Evolutionary conservation across 2,329 filamentous ascomycete species (phyloP).

Genomic region (Septoria petroselini): DNA sequence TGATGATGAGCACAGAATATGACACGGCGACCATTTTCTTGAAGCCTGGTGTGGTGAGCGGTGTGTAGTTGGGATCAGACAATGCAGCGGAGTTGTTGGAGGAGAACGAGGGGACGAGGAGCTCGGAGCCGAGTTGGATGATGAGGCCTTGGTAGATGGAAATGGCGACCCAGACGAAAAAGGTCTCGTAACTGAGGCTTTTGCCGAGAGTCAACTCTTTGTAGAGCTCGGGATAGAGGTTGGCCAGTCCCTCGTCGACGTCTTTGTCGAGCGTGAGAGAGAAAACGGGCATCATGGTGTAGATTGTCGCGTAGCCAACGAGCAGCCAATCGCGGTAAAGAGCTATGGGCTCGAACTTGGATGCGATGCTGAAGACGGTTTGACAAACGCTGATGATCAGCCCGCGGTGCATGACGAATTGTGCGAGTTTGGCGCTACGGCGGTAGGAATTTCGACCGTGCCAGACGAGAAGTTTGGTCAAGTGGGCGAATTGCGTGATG

Average conservation of each 20-base stretch:
- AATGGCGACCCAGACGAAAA: conserved; percentile 94
- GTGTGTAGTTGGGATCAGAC: conserved; percentile 19
- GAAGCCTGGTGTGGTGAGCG: conserved; percentile 33
- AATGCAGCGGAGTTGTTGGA: conserved; percentile 17
- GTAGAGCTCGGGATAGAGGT: conserved; percentile 94
- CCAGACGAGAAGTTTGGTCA: conserved; percentile 98
- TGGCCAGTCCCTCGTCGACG: conserved; percentile 89
- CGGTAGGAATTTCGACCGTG: conserved; percentile 98
- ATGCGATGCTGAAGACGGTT: conserved; percentile 94
- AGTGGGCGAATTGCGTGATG: conserved; percentile 89
- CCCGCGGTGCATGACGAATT: conserved; percentile 97
- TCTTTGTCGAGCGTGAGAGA: conserved; percentile 92
- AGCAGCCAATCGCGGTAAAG: conserved; percentile 96
- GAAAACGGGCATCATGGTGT: conserved; percentile 90
- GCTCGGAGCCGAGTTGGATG: conserved; percentile 90
- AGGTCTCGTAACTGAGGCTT: conserved; percentile 85
- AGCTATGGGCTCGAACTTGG: conserved; percentile 87
- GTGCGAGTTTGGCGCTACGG: conserved; percentile 86
- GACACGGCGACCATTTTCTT: conserved; percentile 77
- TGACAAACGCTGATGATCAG: conserved; percentile 94
- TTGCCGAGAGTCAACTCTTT: conserved; percentile 90
- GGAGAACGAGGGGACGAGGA: conserved; percentile 72
- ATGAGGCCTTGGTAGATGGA: conserved; percentile 93
- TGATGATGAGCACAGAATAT: conserved; percentile 87
- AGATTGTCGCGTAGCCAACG: conserved; percentile 93